Conservation (phyloP, 306 rosid species). For the Medicago truncatula region MtrunA17r5.0-ANR NC_053045.1:3030501-3031000, state of each 20-base stretch:
- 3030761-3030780: constrained; percentile 55
- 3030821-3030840: constrained; percentile 52
- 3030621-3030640: constrained; percentile 62
- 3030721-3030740: constrained; percentile 54
- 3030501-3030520: constrained; percentile 68
- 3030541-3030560: constrained; percentile 56
- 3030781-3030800: constrained; percentile 57
- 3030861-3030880: constrained; percentile 62
- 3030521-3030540: constrained; percentile 74
- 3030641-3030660: constrained; percentile 63
- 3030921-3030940: background rate
- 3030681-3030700: constrained; percentile 54
- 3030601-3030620: constrained; percentile 68
- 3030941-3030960: background rate
- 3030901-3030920: constrained; percentile 39
- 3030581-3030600: constrained; percentile 76
- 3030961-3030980: background rate
- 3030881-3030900: constrained; percentile 63
- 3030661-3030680: constrained; percentile 66
- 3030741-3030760: constrained; percentile 67
- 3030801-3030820: constrained; percentile 59
- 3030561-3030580: constrained; percentile 90
- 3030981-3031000: background rate
- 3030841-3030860: constrained; percentile 57
- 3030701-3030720: constrained; percentile 53